A percentile compares a stretch with the other conserved stretches of the same genome.
Conservation (phyloP, 805 yeast genomes). For the Allodekkera sacchari region DNA sequence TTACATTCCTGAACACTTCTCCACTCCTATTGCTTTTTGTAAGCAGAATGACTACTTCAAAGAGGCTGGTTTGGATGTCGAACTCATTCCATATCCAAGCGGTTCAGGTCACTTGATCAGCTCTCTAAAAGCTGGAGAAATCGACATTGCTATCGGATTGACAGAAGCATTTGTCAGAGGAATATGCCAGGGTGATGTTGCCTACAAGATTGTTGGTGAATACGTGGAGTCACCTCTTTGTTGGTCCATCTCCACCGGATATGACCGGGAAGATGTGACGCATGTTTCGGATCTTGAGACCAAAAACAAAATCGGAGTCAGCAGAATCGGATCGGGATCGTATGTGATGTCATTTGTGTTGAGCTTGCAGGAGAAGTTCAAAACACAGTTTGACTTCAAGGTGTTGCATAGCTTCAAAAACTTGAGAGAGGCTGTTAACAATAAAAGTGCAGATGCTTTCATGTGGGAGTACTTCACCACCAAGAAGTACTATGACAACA, state of each 20-base stretch:
- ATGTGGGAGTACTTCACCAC: conserved; percentile 96
- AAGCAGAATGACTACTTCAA: conserved; percentile 46
- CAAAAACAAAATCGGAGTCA: conserved; percentile 59
- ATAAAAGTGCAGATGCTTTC: conserved; percentile 62
- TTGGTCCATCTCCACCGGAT: conserved; percentile 86
- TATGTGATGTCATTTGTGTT: conserved; percentile 86
- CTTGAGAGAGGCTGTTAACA: conserved; percentile 73
- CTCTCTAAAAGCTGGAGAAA: conserved; percentile 50
- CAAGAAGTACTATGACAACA: conserved; percentile 70
- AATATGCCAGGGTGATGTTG: conserved; percentile 56
- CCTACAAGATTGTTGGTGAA: conserved; percentile 64
- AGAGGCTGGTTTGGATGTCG: conserved; percentile 39
- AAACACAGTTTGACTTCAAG: conserved; percentile 34
- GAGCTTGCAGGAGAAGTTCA: conserved; percentile 50
- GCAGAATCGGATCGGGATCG: conserved; percentile 86
- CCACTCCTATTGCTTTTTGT: conserved; percentile 79
- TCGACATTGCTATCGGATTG: conserved; percentile 79
- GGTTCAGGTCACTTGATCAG: conserved; percentile 87
- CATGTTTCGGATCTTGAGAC: conserved; percentile 37
- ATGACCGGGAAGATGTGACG: conserved; percentile 45
- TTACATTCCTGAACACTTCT: conserved; percentile 85
- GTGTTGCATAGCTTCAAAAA: conserved; percentile 62
- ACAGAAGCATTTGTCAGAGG: conserved; percentile 90
- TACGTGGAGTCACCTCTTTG: conserved; percentile 82
- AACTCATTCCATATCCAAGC: conserved; percentile 64